Percentiles rank a stretch among this genome's conserved stretches.
These are phyloP conservation scores for Desmodesmus armatus DNA, from an alignment of 139 green algal species.

Conservation along the genomic window DNA sequence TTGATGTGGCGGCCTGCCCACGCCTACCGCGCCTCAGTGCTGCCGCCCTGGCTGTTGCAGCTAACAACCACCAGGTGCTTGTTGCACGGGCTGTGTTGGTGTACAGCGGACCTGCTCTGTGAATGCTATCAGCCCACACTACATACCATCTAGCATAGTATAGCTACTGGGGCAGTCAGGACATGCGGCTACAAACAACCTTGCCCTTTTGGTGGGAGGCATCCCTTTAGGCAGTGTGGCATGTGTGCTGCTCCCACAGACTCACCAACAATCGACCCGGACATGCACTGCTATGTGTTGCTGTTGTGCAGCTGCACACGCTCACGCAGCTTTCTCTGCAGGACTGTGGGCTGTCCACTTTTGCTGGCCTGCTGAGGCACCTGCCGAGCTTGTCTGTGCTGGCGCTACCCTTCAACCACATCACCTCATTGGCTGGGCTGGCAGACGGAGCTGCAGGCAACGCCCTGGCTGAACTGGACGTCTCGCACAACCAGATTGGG, in stretches of 20 bases:
- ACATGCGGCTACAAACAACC: no score
- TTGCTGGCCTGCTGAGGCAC: slow-evolving; percentile 51
- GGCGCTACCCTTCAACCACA: slow-evolving; percentile 77
- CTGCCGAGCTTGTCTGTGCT: slow-evolving; percentile 48
- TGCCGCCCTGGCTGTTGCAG: background rate
- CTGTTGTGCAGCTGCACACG: background rate
- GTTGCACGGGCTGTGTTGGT: no score
- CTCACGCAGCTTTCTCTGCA: slow-evolving; percentile 70
- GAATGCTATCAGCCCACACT: no score
- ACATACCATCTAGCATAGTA: no score
- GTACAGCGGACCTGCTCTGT: no score
- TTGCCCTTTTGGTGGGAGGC: no score
- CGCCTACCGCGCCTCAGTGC: background rate
- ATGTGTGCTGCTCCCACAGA: no score
- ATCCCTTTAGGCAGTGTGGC: no score
- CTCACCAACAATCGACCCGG: no score
- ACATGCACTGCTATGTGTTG: no score
- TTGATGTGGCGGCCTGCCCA: background rate
- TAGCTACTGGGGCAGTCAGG: no score
- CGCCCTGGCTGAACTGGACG: background rate
- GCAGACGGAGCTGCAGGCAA: slow-evolving; percentile 37
- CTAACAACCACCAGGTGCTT: no score
- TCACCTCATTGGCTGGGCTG: slow-evolving; percentile 71
- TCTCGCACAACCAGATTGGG: background rate
- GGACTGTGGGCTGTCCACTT: slow-evolving; percentile 57